Evolutionary conservation across 495 filamentous ascomycete species (phyloP).

Genomic region (Penicillium soppii): DNA sequence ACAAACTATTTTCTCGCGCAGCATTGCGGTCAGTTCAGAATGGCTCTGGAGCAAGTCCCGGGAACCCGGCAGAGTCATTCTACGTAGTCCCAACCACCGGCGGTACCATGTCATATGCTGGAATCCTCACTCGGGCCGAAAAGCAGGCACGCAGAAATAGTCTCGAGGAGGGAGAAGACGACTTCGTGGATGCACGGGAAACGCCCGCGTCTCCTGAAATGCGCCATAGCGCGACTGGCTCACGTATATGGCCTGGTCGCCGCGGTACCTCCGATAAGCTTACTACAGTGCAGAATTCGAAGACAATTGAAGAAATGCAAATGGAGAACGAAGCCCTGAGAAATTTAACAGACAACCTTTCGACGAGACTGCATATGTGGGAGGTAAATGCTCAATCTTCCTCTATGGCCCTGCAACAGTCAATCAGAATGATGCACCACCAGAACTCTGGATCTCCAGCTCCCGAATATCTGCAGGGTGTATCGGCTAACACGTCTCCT

Average conservation of each 20-base stretch:
- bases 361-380: conserved; percentile 76
- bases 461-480: conserved; percentile 24
- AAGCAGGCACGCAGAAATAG: conserved; percentile 55
- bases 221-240: conserved; percentile 32
- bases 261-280: conserved; percentile 28
- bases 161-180: conserved; percentile 64
- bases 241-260: conserved; percentile 13
- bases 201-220: conserved; percentile 54
- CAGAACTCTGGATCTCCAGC: conserved; percentile 43
- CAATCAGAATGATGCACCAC: conserved; percentile 65
- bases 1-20: conserved; percentile 73
- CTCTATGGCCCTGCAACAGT: conserved; percentile 76
- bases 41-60: conserved; percentile 39
- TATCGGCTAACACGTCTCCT: conserved; percentile 28
- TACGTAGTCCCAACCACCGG: conserved; percentile 92
- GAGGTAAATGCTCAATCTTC: conserved; percentile 81
- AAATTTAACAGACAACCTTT: conserved; percentile 72
- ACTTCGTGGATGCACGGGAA: conserved; percentile 87
- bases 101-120: conserved; percentile 85
- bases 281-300: conserved; percentile 34
- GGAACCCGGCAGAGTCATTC: conserved; percentile 73
- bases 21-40: conserved; percentile 70
- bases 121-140: conserved; percentile 72
- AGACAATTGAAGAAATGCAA: conserved; percentile 77
- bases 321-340: conserved; percentile 78